These are phyloP conservation scores for Ogataea nonfermentans DNA, from an alignment of 805 yeast genomes.

Conservation along the genomic window DNA sequence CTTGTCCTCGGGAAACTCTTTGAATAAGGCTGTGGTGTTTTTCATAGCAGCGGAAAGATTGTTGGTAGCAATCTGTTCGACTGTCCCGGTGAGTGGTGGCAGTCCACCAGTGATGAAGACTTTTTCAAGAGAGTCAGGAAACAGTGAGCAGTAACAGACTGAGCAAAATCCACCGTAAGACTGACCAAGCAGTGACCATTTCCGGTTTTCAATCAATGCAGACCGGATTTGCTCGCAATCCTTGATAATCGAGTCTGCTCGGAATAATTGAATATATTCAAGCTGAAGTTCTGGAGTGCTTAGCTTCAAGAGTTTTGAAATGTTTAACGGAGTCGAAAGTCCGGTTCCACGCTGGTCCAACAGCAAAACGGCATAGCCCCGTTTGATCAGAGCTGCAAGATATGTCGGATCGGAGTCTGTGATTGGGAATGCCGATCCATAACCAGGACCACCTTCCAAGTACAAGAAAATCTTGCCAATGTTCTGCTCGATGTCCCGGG, in stretches of 20 bases:
- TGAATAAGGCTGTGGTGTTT: slow-evolving; percentile 47
- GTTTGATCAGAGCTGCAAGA: slow-evolving; percentile 19
- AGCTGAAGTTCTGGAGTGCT: slow-evolving; percentile 34
- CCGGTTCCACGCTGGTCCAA: slow-evolving; percentile 68
- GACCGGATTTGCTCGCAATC: slow-evolving; percentile 49
- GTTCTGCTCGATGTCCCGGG: slow-evolving; percentile 27
- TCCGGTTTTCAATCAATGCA: slow-evolving; percentile 28
- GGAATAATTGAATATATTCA: slow-evolving; percentile 41
- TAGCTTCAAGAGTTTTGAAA: slow-evolving; percentile 21
- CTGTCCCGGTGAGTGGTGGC: slow-evolving; percentile 46
- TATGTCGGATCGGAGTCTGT: slow-evolving; percentile 16
- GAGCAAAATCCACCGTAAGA: slow-evolving; percentile 56
- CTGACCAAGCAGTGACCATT: slow-evolving; percentile 56
- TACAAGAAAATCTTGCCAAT: slow-evolving; percentile 34
- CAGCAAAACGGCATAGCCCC: slow-evolving; percentile 32
- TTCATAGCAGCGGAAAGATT: slow-evolving; percentile 47
- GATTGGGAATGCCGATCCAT: slow-evolving; percentile 35
- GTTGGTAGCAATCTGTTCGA: slow-evolving; percentile 48
- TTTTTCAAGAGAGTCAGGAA: slow-evolving; percentile 39
- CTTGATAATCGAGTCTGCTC: slow-evolving; percentile 52
- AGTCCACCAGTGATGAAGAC: slow-evolving; percentile 57
- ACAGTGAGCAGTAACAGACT: slow-evolving; percentile 47
- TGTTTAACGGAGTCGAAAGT: slow-evolving; percentile 45
- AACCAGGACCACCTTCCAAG: slow-evolving; percentile 58
- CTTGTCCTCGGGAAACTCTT: slow-evolving; percentile 48